Evolutionary conservation across 2,329 filamentous ascomycete genomes (phyloP).

Genomic region (Amauroascus verrucosus): DNA sequence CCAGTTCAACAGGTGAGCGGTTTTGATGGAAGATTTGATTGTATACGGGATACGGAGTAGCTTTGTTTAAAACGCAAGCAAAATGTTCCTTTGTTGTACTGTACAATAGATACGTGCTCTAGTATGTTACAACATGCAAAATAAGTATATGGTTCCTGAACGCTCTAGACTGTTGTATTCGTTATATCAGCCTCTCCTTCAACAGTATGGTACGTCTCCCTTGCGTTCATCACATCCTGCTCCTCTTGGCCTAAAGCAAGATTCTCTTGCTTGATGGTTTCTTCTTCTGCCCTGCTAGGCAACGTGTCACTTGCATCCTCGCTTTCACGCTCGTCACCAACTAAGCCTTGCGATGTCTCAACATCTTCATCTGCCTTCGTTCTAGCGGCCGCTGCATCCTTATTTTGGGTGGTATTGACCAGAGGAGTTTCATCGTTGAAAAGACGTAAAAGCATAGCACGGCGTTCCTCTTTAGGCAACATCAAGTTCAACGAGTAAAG

Average conservation of each 20-base stretch:
- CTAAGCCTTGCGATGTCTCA: slow-evolving; percentile 2
- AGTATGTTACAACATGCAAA: background rate
- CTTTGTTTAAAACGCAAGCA: background rate
- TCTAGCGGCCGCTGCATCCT: slow-evolving; percentile 13
- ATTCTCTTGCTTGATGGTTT: slow-evolving; percentile 33
- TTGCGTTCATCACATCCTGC: slow-evolving; percentile 32
- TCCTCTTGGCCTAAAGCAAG: slow-evolving; percentile 31
- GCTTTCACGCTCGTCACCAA: background rate
- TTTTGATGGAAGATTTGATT: too few relatives aligned
- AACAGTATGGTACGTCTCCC: slow-evolving; percentile 35
- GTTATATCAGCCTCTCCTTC: slow-evolving; percentile 38
- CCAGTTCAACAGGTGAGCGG: too few relatives aligned
- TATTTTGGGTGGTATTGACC: slow-evolving; percentile 48
- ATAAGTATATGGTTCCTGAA: background rate
- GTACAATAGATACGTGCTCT: background rate
- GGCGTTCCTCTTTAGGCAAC: slow-evolving; percentile 93
- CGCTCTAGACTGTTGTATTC: slow-evolving; percentile 38
- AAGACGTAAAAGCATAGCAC: slow-evolving; percentile 79
- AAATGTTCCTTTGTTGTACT: background rate
- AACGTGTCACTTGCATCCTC: slow-evolving; percentile 11
- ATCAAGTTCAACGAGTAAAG: slow-evolving; percentile 88
- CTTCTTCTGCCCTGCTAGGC: slow-evolving; percentile 26
- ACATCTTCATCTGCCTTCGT: slow-evolving; percentile 15
- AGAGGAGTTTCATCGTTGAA: slow-evolving; percentile 83
- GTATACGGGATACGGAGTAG: background rate